Percentiles rank a stretch among this genome's conserved stretches.
phyloP scores from a whole-genome alignment of 345 rosid genomes.

The Litchi chinensis region DNA sequence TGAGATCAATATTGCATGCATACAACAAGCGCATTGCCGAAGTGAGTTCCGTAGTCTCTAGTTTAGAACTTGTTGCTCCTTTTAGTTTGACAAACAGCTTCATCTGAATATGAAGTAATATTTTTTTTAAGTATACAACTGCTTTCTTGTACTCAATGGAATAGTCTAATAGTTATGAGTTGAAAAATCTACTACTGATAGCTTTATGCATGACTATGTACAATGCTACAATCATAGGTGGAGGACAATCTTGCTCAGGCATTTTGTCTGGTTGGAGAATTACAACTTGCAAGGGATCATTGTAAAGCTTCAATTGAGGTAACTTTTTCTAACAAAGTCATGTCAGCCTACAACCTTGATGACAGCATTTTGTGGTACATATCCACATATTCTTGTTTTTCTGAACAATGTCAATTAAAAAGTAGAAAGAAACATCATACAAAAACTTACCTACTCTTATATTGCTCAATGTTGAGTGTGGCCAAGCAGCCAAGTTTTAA shows the following conservation, averaged over 20 bases:
- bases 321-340: conserved; percentile 7
- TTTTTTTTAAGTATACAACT: not conserved
- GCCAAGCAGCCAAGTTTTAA: not conserved
- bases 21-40: conserved; percentile 75
- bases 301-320: conserved; percentile 74
- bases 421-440: not conserved
- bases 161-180: not conserved
- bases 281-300: conserved; percentile 52
- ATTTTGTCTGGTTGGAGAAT: conserved; percentile 61
- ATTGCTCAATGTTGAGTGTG: not conserved
- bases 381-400: not conserved
- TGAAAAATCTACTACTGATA: not conserved
- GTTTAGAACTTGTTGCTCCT: not conserved
- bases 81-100: not conserved
- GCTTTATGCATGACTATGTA: not conserved
- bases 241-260: conserved; percentile 76
- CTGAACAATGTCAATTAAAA: not conserved
- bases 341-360: not conserved
- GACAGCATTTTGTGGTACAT: not conserved
- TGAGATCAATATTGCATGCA: conserved; percentile 61
- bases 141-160: not conserved
- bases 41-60: conserved; percentile 42
- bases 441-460: not conserved
- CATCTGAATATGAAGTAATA: not conserved
- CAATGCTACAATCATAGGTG: conserved; percentile 43